Conservation (phyloP, 78 protist genomes). For the Cavenderia fasciculata region DNA sequence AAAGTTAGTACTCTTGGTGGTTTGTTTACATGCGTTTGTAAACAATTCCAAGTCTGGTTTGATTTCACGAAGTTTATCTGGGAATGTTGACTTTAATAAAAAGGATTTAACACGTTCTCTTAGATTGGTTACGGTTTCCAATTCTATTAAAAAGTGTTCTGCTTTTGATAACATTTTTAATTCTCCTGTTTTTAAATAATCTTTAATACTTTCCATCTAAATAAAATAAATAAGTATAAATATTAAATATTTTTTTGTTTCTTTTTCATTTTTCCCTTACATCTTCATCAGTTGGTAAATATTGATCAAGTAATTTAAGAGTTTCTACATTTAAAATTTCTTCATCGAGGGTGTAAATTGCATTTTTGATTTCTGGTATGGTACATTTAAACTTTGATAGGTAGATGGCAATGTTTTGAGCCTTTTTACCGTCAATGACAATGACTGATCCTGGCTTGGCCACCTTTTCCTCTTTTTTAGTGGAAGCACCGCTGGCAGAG, state of each 20-base stretch:
- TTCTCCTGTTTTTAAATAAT: slow-evolving; percentile 33
- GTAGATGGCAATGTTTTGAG: slow-evolving; percentile 78
- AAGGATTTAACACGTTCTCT: slow-evolving; percentile 50
- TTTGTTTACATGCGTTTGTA: slow-evolving; percentile 2
- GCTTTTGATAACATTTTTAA: slow-evolving; percentile 47
- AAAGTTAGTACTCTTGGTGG: slow-evolving; percentile 16
- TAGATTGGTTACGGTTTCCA: slow-evolving; percentile 31
- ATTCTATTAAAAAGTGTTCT: slow-evolving; percentile 51
- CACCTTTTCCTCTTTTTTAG: slow-evolving; percentile 1
- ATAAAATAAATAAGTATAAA: not conserved
- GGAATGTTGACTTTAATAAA: slow-evolving; percentile 34
- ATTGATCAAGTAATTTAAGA: slow-evolving; percentile 24
- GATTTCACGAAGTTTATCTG: slow-evolving; percentile 64
- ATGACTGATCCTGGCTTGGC: slow-evolving; percentile 78
- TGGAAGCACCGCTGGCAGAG: not conserved
- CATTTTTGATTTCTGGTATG: slow-evolving; percentile 53
- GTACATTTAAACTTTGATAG: slow-evolving; percentile 66
- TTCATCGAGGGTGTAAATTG: slow-evolving; percentile 56
- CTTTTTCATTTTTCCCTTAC: not conserved
- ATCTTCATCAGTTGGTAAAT: slow-evolving; percentile 76
- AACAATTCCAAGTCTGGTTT: slow-evolving; percentile 66
- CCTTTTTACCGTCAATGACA: slow-evolving; percentile 62
- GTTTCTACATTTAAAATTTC: slow-evolving; percentile 45
- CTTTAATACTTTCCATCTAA: slow-evolving; percentile 60
- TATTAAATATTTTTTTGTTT: not conserved